These are phyloP conservation scores for Phytophthora palmivora DNA, from an alignment of 352 stramenopile species.

Conservation along the genomic window DNA sequence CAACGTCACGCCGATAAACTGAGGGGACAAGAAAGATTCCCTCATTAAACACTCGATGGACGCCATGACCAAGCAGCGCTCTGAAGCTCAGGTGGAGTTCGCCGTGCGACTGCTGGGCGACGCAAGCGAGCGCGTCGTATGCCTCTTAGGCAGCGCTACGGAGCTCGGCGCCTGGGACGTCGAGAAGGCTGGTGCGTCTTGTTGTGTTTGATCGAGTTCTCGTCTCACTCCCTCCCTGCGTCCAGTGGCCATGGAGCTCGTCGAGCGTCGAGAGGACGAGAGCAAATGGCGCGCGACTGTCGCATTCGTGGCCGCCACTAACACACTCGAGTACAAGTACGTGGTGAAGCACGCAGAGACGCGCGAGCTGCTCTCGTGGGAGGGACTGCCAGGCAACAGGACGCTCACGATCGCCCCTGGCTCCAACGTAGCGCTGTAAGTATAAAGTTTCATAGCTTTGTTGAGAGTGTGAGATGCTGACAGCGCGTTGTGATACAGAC, in stretches of 20 bases:
- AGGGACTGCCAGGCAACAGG: slow-evolving; percentile 74
- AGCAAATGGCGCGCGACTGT: slow-evolving; percentile 51
- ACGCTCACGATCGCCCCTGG: slow-evolving; percentile 53
- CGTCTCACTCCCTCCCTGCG: background rate
- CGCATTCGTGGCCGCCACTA: slow-evolving; percentile 34
- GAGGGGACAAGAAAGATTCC: background rate
- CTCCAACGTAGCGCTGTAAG: slow-evolving; percentile 68
- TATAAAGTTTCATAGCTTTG: no score
- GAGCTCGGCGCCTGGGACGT: slow-evolving; percentile 76
- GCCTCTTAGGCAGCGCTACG: slow-evolving; percentile 52
- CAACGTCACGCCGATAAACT: background rate
- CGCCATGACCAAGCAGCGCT: slow-evolving; percentile 7
- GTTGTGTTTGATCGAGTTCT: background rate
- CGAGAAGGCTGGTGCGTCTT: slow-evolving; percentile 48
- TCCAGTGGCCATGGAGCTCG: slow-evolving; percentile 57
- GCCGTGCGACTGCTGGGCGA: slow-evolving; percentile 45
- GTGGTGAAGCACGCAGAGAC: slow-evolving; percentile 51
- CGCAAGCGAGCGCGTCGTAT: slow-evolving; percentile 41
- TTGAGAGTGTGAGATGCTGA: background rate
- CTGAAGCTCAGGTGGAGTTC: slow-evolving; percentile 39
- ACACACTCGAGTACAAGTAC: slow-evolving; percentile 85
- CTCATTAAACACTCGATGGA: background rate
- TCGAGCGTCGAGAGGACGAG: slow-evolving; percentile 36
- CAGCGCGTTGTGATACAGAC: slow-evolving; percentile 9
- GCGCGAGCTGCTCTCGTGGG: slow-evolving; percentile 67